Conservation (phyloP, 139 green algal genomes). For the Marvania coccoides region DNA sequence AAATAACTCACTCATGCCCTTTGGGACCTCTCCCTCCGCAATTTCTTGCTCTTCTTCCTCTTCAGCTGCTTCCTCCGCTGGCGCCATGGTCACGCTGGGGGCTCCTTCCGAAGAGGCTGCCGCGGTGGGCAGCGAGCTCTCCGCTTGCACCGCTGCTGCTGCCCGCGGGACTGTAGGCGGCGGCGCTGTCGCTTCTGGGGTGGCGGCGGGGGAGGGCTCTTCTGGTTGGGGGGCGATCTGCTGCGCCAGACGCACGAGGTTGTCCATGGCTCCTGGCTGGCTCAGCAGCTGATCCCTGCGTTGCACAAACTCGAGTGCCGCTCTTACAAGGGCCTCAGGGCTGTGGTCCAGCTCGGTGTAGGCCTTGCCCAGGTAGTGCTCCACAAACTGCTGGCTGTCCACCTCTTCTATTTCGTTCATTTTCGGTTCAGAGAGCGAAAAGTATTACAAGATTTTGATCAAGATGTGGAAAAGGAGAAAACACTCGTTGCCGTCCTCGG, state of each 20-base stretch:
- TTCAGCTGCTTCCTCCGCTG: not conserved
- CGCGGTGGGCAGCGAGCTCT: not conserved
- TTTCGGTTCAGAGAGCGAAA: too few relatives aligned
- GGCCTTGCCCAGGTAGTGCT: slow-evolving; percentile 25
- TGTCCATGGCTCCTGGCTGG: not conserved
- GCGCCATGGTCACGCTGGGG: not conserved
- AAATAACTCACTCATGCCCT: slow-evolving; percentile 6
- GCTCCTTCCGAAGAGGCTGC: not conserved
- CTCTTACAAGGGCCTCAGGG: slow-evolving; percentile 4
- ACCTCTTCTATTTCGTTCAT: slow-evolving; percentile 27
- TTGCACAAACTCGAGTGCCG: slow-evolving; percentile 6
- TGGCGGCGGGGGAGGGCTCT: not conserved
- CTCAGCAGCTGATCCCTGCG: not conserved
- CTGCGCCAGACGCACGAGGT: not conserved
- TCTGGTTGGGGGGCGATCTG: not conserved
- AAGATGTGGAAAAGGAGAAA: too few relatives aligned
- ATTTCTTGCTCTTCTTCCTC: not conserved
- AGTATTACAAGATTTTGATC: too few relatives aligned
- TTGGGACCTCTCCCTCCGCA: not conserved
- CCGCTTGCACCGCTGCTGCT: not conserved
- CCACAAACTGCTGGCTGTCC: not conserved
- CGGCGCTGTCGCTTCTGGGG: not conserved
- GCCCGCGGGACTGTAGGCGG: not conserved
- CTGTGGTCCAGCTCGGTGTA: not conserved
- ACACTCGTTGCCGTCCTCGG: too few relatives aligned